Base-by-base conservation (phyloP, 2,329 filamentous ascomycete genomes). In the Alternaria hordeiaustralica region DNA sequence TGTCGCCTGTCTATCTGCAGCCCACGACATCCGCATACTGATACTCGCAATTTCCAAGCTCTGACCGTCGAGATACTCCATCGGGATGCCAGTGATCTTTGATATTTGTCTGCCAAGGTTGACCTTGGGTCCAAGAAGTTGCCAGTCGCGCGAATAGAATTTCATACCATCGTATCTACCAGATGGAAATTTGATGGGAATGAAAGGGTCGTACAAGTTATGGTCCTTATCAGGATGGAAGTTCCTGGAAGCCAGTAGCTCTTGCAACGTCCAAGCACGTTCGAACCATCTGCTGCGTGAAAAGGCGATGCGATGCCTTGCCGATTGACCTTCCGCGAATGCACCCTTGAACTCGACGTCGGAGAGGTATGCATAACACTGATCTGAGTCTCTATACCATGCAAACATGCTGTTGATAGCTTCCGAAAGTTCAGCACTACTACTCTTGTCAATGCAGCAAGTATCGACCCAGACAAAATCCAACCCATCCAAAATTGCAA, bases 401-500 rank as follows among this genome's bases (percentile, higher is more conserved):
- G 55, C n/a, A 12, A 69, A 71, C 66, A 70, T 65, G 2, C 63
- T 68, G 30, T 71, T 65, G 36, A 70, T 70, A 8, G 65, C 67
- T 18, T 68, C 63, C 2, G 63, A 66, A 3, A 70, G 55, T 21
- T 70, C 63, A 11, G 64, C 63, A 10, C 56, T 69, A 3, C 65
- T 70, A 4, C 41, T 61, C 21, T 73, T 71, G n/a, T 73, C 66
- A n/a, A 74, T 73, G 25, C 71, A 70, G 15, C 68, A 73, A 1
- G 65, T 70, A 23, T 73, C 68, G 1, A 71, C 59, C 67, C 69
- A 73, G 1, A 53, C 53, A 1, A 64, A 71, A 0, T 59, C 25
- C 3, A 63, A 63, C 0, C 46, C 53, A 30, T 73, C 60, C 15
- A 41, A 25, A 3, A 23, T 3, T 3, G 72, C 67, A 13, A 62